Percentiles rank a stretch among this genome's conserved stretches.
Conservation (phyloP, 1,284 basidiomycete genomes). For the Ustilago trichophora region DNA sequence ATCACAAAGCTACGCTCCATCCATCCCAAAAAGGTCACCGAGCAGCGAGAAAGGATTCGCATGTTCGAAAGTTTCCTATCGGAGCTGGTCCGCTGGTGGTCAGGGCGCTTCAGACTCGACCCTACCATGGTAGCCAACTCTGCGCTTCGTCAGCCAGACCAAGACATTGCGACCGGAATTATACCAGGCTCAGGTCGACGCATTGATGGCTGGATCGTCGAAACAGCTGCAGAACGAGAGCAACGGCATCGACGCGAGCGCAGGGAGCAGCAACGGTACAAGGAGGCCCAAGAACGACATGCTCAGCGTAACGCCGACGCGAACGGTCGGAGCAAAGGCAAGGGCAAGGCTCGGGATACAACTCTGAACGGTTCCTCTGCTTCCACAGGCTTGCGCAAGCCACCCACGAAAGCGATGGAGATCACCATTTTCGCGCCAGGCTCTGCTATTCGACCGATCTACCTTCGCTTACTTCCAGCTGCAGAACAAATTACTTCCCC, state of each 20-base stretch:
- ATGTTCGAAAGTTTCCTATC: slow-evolving; percentile 63
- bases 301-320: neutral
- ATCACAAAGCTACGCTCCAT: slow-evolving; percentile 59
- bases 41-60: slow-evolving; percentile 62
- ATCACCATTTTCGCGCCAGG: slow-evolving; percentile 67
- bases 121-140: slow-evolving; percentile 50
- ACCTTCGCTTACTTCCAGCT: slow-evolving; percentile 69
- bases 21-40: slow-evolving; percentile 57
- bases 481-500: slow-evolving; percentile 77
- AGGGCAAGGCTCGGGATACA: slow-evolving; percentile 8
- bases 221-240: slow-evolving; percentile 54
- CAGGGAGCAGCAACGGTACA: slow-evolving; percentile 26
- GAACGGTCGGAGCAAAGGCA: slow-evolving; percentile 24
- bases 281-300: slow-evolving; percentile 20
- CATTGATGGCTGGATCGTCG: slow-evolving; percentile 63
- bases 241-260: slow-evolving; percentile 53
- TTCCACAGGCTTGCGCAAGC: slow-evolving; percentile 2
- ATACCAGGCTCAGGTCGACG: slow-evolving; percentile 43
- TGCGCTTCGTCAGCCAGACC: slow-evolving; percentile 60
- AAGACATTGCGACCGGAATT: slow-evolving; percentile 52
- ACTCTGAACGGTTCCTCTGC: neutral
- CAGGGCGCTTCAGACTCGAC: slow-evolving; percentile 53
- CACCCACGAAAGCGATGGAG: slow-evolving; percentile 61
- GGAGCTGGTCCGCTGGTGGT: slow-evolving; percentile 64
- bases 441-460: slow-evolving; percentile 50